Conservation (phyloP, 2,329 filamentous ascomycete species). For the Pseudocercospora ulei region DNA sequence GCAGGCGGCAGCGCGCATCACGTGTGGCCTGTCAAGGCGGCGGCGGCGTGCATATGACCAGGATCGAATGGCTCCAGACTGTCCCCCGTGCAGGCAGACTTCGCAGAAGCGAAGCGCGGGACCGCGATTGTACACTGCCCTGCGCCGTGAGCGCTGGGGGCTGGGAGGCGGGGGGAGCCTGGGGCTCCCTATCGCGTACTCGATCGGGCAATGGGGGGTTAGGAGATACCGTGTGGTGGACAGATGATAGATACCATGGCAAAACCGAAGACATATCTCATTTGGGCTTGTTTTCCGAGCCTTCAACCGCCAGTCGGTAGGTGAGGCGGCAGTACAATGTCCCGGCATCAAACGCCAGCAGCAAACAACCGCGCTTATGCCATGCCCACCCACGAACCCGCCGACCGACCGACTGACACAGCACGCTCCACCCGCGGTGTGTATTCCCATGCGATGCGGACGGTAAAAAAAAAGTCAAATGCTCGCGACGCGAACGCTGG, state of each 20-base stretch:
- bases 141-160: not conserved
- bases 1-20: slow-evolving; percentile 12
- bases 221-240: no score
- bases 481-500: slow-evolving; percentile 6
- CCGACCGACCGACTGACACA: slow-evolving; percentile 10
- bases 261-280: not conserved
- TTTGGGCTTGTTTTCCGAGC: not conserved
- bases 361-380: slow-evolving; percentile 14
- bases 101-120: slow-evolving; percentile 1
- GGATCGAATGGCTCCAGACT: slow-evolving; percentile 2
- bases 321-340: slow-evolving; percentile 8
- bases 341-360: slow-evolving; percentile 14
- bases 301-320: not conserved
- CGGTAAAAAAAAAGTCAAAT: slow-evolving; percentile 22
- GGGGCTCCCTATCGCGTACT: not conserved
- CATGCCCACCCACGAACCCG: slow-evolving; percentile 15
- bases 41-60: slow-evolving; percentile 7
- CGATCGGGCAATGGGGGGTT: no score
- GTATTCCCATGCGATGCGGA: slow-evolving; percentile 22
- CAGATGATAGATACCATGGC: not conserved
- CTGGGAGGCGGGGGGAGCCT: slow-evolving; percentile 1
- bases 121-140: slow-evolving; percentile 3
- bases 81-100: slow-evolving; percentile 7
- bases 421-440: slow-evolving; percentile 21
- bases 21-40: slow-evolving; percentile 5